phyloP scores from a whole-genome alignment of 306 rosid species.

The Inga laurina region DNA sequence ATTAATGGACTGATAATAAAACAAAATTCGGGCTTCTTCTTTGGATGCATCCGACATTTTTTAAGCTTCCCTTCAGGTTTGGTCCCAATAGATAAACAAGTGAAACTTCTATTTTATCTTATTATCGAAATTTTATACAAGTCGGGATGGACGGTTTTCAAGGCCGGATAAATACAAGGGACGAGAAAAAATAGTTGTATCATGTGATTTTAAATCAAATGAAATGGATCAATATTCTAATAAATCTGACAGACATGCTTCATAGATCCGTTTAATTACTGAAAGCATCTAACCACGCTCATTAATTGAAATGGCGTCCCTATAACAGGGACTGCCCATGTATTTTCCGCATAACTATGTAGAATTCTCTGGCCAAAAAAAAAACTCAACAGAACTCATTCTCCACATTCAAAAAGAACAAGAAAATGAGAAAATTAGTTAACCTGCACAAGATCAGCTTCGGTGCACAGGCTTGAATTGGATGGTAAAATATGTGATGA shows the following conservation, averaged over 20 bases:
- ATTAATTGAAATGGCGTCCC: slow-evolving; percentile 48
- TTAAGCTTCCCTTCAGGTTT: slow-evolving; percentile 23
- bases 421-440: slow-evolving; percentile 1
- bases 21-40: slow-evolving; percentile 49
- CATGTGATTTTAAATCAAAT: slow-evolving; percentile 25
- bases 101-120: slow-evolving; percentile 87
- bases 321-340: slow-evolving; percentile 30
- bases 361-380: slow-evolving; percentile 6
- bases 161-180: slow-evolving; percentile 39
- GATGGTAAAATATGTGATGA: slow-evolving; percentile 34
- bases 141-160: slow-evolving; percentile 45
- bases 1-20: slow-evolving; percentile 33
- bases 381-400: slow-evolving; percentile 12
- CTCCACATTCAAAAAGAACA: neutral
- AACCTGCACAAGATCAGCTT: slow-evolving; percentile 40
- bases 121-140: slow-evolving; percentile 43
- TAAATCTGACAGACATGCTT: slow-evolving; percentile 74
- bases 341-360: slow-evolving; percentile 36
- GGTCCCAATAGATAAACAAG: slow-evolving; percentile 60
- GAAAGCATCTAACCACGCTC: slow-evolving; percentile 35
- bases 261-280: slow-evolving; percentile 47
- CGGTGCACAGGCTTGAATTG: slow-evolving; percentile 25
- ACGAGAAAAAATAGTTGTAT: slow-evolving; percentile 23
- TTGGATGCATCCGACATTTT: slow-evolving; percentile 48
- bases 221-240: slow-evolving; percentile 38